A percentile compares a stretch with the other conserved stretches of the same genome.
These are phyloP conservation scores for Vitis hybrid DNA, from an alignment of 177 flowering plant species.

Conservation along the genomic window DNA sequence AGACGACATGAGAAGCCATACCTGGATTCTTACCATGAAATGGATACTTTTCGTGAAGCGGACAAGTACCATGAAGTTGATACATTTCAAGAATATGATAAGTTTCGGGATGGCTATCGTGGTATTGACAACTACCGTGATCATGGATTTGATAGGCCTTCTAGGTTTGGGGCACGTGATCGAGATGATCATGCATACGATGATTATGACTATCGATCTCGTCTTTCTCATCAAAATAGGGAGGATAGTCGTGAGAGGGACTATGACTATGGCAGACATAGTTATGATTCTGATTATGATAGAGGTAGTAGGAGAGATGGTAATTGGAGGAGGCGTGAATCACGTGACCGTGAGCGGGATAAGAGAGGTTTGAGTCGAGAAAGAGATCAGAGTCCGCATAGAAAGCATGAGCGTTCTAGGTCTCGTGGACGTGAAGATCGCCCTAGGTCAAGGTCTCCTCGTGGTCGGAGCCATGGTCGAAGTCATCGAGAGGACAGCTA, in stretches of 20 bases:
- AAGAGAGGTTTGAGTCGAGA: constrained; percentile 67
- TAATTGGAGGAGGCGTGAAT: constrained; percentile 77
- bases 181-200: constrained; percentile 68
- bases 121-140: constrained; percentile 46
- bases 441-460: constrained; percentile 88
- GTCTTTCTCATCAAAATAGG: constrained; percentile 55
- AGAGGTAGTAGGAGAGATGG: constrained; percentile 70
- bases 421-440: constrained; percentile 80
- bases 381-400: constrained; percentile 71
- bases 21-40: constrained; percentile 50
- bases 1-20: constrained; percentile 76
- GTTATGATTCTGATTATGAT: constrained; percentile 93
- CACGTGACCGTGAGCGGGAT: constrained; percentile 78
- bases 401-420: constrained; percentile 62
- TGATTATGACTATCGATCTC: constrained; percentile 70
- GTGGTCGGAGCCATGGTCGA: constrained; percentile 71
- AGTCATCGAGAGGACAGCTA: constrained; percentile 87
- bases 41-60: constrained; percentile 50
- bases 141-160: constrained; percentile 62
- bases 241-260: constrained; percentile 89
- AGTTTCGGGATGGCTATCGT: constrained; percentile 56
- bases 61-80: constrained; percentile 47
- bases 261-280: constrained; percentile 62
- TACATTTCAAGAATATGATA: constrained; percentile 47
- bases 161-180: constrained; percentile 65